phyloP scores from a whole-genome alignment of 768 basidiomycete species.

The Mrakia hoshinonis region DNA sequence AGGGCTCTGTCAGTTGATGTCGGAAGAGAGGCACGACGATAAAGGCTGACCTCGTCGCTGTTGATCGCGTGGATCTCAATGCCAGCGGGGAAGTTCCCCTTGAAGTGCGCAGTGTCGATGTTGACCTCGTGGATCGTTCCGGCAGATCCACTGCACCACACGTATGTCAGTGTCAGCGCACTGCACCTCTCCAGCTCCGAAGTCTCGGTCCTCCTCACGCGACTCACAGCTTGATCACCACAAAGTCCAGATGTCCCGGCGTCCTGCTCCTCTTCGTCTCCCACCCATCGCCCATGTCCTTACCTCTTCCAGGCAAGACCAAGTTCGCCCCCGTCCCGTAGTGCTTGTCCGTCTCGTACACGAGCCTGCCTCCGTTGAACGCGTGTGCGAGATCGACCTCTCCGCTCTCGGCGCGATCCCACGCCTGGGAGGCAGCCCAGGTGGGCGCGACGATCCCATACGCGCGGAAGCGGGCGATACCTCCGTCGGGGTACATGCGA shows the following conservation, averaged over 20 bases:
- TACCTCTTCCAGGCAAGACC: constrained; percentile 77
- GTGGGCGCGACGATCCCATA: constrained; percentile 26
- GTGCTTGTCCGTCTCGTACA: constrained; percentile 84
- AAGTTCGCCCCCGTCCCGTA: constrained; percentile 87
- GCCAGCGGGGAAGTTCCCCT: constrained; percentile 83
- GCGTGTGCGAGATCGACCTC: constrained; percentile 83
- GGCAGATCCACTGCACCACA: constrained; percentile 53
- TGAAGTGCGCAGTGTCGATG: constrained; percentile 91
- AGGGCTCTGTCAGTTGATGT: background rate
- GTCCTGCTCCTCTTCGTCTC: constrained; percentile 83
- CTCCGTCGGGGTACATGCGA: constrained; percentile 93
- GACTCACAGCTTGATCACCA: constrained; percentile 71
- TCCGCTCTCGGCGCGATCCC: constrained; percentile 14
- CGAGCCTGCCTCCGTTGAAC: constrained; percentile 75
- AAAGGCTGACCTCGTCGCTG: constrained; percentile 42
- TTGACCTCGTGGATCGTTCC: constrained; percentile 66
- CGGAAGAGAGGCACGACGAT: constrained; percentile 13
- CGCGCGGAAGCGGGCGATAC: constrained; percentile 50
- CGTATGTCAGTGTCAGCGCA: background rate
- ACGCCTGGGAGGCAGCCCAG: constrained; percentile 7
- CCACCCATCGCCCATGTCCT: constrained; percentile 77
- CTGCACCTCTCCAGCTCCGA: background rate
- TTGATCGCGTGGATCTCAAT: constrained; percentile 63
- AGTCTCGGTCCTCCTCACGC: background rate
- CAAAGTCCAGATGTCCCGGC: constrained; percentile 82